Base-by-base conservation (phyloP, 1,139 yeast species). In the Suhomyces kunorum region DNA sequence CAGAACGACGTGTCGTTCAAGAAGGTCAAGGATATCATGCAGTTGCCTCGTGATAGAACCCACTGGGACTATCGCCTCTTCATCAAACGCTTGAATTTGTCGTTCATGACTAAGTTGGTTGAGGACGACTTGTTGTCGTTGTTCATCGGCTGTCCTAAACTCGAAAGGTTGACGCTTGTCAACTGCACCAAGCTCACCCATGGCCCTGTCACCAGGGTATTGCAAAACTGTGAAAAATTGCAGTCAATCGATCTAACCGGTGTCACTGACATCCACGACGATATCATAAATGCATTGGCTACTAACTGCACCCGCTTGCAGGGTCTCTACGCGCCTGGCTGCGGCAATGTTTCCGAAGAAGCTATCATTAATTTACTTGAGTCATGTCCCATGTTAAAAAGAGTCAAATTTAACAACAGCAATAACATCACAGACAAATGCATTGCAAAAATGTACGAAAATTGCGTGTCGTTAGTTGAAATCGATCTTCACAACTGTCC, bases 211-310 rank as follows among this genome's bases (percentile, higher is more conserved):
- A 72, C 85, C 4, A 66, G 68, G 4, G 80, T 89, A 8, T 63
- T 90, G 33, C 59, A 68, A 39, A 78, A 80, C 25, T 88, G 96
- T 61, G 76, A 74, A 45, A 74, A 80, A 48, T 66, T 92, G 43
- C 95, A 87, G 59, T 86, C 95, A 30, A 83, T 92, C 36, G 98
- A 92, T 64, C 74, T 92, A 53, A 83, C 96, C 0, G 92, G 94
- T n/a, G 83, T 88, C n/a, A 74, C 74, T 30, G 80, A 76, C 48
- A 68, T 72, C 38, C 77, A 72, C 45, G 96, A 90, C 64, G 80
- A 76, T 37, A 80, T 89, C 7, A 77, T 89, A 43, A 52, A 66
- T 32, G 80, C 87, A n/a, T 68, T 90, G 50, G 90, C 96, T 1
- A 58, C 61, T 11, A 74, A 79, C 56, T 89, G 97, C 59, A 76